phyloP scores from a whole-genome alignment of 768 basidiomycete genomes.

The Melanogaster broomeanus region DNA sequence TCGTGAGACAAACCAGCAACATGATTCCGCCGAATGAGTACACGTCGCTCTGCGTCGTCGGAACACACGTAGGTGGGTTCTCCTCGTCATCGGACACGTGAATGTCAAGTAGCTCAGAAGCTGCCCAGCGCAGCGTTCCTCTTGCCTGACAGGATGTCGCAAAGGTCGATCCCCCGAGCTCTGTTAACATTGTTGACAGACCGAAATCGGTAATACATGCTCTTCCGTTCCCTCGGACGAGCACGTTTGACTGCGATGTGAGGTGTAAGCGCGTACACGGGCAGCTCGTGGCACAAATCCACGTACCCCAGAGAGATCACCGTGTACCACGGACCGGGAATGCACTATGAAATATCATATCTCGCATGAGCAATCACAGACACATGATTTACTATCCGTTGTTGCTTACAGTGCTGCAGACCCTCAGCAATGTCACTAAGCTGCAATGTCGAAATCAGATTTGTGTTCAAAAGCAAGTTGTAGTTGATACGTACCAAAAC shows the following conservation, averaged over 20 bases:
- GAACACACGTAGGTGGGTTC: no score
- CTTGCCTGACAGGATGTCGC: slow-evolving; percentile 24
- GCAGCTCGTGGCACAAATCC: no score
- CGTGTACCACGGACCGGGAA: neutral
- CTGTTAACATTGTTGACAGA: slow-evolving; percentile 38
- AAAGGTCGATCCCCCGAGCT: slow-evolving; percentile 30
- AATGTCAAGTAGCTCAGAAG: no score
- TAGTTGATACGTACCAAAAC: neutral
- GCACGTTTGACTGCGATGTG: slow-evolving; percentile 38
- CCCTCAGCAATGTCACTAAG: slow-evolving; percentile 4
- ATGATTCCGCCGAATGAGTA: no score
- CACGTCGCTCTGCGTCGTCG: no score
- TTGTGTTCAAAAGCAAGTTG: no score
- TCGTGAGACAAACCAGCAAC: no score
- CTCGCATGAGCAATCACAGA: neutral
- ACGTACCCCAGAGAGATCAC: slow-evolving; percentile 13
- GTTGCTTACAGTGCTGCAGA: slow-evolving; percentile 2
- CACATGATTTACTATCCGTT: no score
- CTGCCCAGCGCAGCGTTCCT: slow-evolving; percentile 49
- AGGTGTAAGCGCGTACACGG: neutral
- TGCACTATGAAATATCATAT: neutral
- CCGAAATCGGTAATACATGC: slow-evolving; percentile 47
- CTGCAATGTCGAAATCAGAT: neutral
- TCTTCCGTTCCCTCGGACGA: slow-evolving; percentile 40
- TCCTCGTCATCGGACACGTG: no score